A percentile compares a stretch with the other conserved stretches of the same genome.
These are phyloP conservation scores for Spiromastix sp. DNA, from an alignment of 2,329 filamentous ascomycete species.

Conservation along the genomic window DNA sequence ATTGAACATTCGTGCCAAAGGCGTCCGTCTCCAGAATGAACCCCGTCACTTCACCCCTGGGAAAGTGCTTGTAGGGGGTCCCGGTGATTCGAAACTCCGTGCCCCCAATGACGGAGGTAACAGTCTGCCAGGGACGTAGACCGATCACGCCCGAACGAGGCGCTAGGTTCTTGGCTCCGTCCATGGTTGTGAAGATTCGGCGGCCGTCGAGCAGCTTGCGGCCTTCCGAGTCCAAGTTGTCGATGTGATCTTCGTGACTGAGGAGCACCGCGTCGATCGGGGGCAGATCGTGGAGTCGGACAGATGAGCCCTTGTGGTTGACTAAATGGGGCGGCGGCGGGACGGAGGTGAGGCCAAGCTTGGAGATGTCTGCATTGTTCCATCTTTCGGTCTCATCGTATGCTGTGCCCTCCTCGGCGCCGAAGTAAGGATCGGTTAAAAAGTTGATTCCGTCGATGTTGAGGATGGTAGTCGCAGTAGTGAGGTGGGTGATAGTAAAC, in stretches of 20 bases:
- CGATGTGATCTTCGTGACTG: conserved; percentile 42
- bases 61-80: conserved; percentile 36
- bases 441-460: conserved; percentile 33
- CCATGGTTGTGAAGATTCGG: conserved; percentile 36
- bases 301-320: conserved; percentile 23
- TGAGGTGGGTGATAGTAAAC: conserved; percentile 36
- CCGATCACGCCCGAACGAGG: conserved; percentile 34
- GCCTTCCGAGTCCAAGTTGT: conserved; percentile 40
- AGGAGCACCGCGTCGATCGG: conserved; percentile 40
- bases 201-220: conserved; percentile 38
- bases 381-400: too few species aligned
- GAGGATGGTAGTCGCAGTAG: conserved; percentile 41
- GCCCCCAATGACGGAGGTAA: conserved; percentile 19
- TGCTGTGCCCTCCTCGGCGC: conserved; percentile 27
- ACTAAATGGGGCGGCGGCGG: too few species aligned
- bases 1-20: conserved; percentile 28
- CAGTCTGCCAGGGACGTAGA: conserved; percentile 31
- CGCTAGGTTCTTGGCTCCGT: conserved; percentile 35
- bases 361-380: too few species aligned
- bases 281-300: conserved; percentile 31
- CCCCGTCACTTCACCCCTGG: conserved; percentile 36
- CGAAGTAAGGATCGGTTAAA: conserved; percentile 40
- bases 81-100: conserved; percentile 30
- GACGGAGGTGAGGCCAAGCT: conserved; percentile 13
- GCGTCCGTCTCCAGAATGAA: conserved; percentile 30